Percentiles rank a stretch among this genome's conserved stretches.
phyloP scores from a whole-genome alignment of 495 filamentous ascomycete species.

The Hypoxylon subgilvum region DNA sequence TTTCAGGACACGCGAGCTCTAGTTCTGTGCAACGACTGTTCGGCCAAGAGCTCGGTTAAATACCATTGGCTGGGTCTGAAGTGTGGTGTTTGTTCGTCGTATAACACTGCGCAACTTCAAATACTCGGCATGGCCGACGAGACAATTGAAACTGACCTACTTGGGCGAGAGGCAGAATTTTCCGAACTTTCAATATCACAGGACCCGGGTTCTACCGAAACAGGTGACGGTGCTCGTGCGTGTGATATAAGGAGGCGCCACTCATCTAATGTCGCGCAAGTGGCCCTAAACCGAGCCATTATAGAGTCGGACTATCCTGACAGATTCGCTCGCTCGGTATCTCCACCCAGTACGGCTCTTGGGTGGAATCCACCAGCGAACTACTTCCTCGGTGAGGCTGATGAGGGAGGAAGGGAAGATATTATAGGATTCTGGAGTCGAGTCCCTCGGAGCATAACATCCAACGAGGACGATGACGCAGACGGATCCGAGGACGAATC shows the following conservation, averaged over 20 bases:
- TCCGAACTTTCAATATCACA: constrained; percentile 18
- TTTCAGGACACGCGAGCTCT: constrained; percentile 80
- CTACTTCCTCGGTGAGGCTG: constrained; percentile 38
- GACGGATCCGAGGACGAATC: constrained; percentile 44
- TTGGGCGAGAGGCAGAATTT: constrained; percentile 37
- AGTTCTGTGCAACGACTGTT: constrained; percentile 93
- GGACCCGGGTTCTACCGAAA: constrained; percentile 10
- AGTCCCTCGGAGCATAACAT: constrained; percentile 39
- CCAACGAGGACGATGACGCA: constrained; percentile 48
- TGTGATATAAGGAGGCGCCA: constrained; percentile 42
- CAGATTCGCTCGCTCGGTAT: constrained; percentile 47
- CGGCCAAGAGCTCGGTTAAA: constrained; percentile 77
- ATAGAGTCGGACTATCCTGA: constrained; percentile 43
- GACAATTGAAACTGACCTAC: constrained; percentile 42
- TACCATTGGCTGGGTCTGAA: constrained; percentile 97
- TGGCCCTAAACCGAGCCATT: constrained; percentile 32
- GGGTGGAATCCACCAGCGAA: constrained; percentile 26
- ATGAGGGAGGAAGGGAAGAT: constrained; percentile 60
- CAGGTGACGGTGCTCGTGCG: constrained; percentile 13
- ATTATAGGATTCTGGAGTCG: constrained; percentile 71
- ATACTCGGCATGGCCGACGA: constrained; percentile 49
- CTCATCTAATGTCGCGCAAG: constrained; percentile 41
- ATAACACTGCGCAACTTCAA: constrained; percentile 79
- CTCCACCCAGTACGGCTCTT: constrained; percentile 36
- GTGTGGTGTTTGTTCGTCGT: constrained; percentile 82